Conservation (phyloP, 2,329 filamentous ascomycete genomes). For the Penicillium sp. region DNA sequence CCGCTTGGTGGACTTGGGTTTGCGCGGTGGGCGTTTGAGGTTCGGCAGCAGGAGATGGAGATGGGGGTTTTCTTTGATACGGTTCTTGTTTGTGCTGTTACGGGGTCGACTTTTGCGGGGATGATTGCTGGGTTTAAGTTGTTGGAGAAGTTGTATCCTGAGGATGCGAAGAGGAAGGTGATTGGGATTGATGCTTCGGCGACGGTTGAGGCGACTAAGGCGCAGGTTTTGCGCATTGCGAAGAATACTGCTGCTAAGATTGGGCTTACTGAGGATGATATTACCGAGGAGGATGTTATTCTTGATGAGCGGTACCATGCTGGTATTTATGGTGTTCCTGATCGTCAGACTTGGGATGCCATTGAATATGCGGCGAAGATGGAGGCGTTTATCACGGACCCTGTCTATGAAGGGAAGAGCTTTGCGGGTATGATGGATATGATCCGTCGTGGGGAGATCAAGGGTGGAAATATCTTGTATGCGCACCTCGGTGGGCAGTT, state of each 20-base stretch:
- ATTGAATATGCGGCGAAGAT: constrained; percentile 67
- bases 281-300: constrained; percentile 61
- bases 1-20: constrained; percentile 68
- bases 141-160: constrained; percentile 48
- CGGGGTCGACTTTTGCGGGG: constrained; percentile 67
- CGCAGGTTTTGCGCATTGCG: constrained; percentile 66
- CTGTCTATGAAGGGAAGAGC: constrained; percentile 74
- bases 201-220: constrained; percentile 60
- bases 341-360: constrained; percentile 63
- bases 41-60: constrained; percentile 60
- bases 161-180: constrained; percentile 50
- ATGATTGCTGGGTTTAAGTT: constrained; percentile 72
- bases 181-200: constrained; percentile 66
- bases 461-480: constrained; percentile 65
- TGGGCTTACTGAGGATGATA: constrained; percentile 58
- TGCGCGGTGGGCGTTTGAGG: constrained; percentile 68
- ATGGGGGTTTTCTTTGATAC: constrained; percentile 65
- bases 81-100: constrained; percentile 67
- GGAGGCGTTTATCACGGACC: constrained; percentile 72
- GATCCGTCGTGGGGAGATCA: constrained; percentile 61
- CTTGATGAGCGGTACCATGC: constrained; percentile 66
- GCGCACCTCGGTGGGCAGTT: constrained; percentile 69
- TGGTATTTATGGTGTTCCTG: constrained; percentile 66
- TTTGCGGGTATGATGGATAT: constrained; percentile 69
- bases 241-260: constrained; percentile 62